Conservation (phyloP, 306 rosid species). For the Acmispon strigosus region DNA sequence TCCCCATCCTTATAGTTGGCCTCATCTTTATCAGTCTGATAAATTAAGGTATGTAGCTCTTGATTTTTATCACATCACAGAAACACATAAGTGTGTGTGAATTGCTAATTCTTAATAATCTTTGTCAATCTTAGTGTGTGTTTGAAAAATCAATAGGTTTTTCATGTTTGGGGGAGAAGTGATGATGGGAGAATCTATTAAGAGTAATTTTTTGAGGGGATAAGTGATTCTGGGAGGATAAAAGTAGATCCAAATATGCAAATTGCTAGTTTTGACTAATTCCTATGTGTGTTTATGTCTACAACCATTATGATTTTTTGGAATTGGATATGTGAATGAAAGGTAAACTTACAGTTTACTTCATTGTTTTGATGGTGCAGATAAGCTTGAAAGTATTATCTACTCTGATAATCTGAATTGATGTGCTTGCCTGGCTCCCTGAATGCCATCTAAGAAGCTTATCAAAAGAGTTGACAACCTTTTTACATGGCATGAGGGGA, state of each 20-base stretch:
- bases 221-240: too few species aligned
- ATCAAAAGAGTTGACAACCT: constrained; percentile 31
- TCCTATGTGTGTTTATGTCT: background rate
- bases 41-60: background rate
- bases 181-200: too few species aligned
- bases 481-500: constrained; percentile 67
- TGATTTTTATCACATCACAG: background rate
- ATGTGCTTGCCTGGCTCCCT: constrained; percentile 79
- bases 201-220: too few species aligned
- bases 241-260: too few species aligned
- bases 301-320: background rate
- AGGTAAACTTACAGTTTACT: background rate
- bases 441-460: constrained; percentile 72
- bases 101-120: background rate
- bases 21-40: background rate
- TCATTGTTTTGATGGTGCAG: constrained; percentile 11
- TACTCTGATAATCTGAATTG: background rate
- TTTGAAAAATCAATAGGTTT: too few species aligned
- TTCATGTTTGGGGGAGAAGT: too few species aligned
- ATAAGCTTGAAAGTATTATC: background rate
- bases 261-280: too few species aligned
- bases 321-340: background rate
- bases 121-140: background rate
- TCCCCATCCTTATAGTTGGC: background rate
- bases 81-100: too few species aligned